Evolutionary conservation across 2,329 filamentous ascomycete species (phyloP), one percentile per base, ranked within the genome.

Genomic region (Cadophora luteo-olivacea): DNA sequence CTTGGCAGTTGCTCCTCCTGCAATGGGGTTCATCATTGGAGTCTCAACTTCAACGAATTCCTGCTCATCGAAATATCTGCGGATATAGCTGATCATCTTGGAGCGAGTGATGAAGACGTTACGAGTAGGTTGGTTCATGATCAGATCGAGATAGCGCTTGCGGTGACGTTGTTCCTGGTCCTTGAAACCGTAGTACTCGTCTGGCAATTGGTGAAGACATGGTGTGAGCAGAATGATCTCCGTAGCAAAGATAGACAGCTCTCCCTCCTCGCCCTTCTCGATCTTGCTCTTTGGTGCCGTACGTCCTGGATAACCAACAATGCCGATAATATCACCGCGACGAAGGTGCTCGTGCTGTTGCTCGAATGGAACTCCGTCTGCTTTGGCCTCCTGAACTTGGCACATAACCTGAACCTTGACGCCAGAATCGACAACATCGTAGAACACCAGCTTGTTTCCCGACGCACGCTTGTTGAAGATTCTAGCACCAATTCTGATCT

Each of bases 11-110:
- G 96, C 96, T 78, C 96, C 96, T 75, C 96, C 97, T 36, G 96
- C 94, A 78, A 97, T 97, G 77, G 92, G 88, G 80, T 97, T 97
- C 87, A 99, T 94, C 89, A 98, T 97, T 5, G 96, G 95, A 0
- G 96, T 99, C 83, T 98, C 93, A 32, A 98, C 94, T 80, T 97
- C 94, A 66, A 94, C 85, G 80, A 99, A 99, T 76, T 95, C 92
- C 65, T 91, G 87, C 74, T 91, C 87, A 76, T 97, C 92, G 75
- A 99, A 93, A 85, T 91, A 99, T 76, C 88, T 74, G 61, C 96
- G 92, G 74, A 99, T 91, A 79, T 93, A 97, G 70, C 88, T 89
- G 78, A 97, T 89, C 77, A 98, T 94, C 87, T 93, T 94, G 77
- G 93, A 89, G 66, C 96, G 89, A 49, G 92, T 94, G 76, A 93